Evolutionary conservation across 495 filamentous ascomycete species (phyloP).

Genomic region (Geoglossum glabrum): DNA sequence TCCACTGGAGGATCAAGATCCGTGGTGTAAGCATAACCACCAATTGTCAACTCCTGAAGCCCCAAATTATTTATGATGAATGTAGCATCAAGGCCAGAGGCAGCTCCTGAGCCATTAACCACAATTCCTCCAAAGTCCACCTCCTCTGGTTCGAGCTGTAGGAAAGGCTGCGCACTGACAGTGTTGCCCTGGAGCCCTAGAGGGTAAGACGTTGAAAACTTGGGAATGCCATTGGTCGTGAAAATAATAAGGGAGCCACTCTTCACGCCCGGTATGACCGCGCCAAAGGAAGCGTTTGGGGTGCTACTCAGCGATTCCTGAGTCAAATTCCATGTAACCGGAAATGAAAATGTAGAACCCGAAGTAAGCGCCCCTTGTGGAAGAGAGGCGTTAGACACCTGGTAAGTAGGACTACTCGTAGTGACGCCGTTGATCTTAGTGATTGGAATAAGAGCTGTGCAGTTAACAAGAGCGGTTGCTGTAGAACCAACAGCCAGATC

Average conservation of each 20-base stretch:
- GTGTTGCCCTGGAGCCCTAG: slow-evolving; percentile 17
- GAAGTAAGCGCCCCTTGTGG: slow-evolving; percentile 14
- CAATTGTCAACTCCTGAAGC: slow-evolving; percentile 17
- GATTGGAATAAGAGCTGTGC: slow-evolving; percentile 18
- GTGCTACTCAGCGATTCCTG: slow-evolving; percentile 16
- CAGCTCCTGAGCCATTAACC: slow-evolving; percentile 3
- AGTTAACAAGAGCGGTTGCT: slow-evolving; percentile 16
- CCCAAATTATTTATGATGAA: slow-evolving; percentile 22
- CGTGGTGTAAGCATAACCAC: slow-evolving; percentile 16
- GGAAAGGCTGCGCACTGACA: slow-evolving; percentile 13
- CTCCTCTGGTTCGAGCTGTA: slow-evolving; percentile 15
- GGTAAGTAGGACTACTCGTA: slow-evolving; percentile 13
- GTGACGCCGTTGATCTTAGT: slow-evolving; percentile 15
- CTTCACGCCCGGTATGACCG: slow-evolving; percentile 15
- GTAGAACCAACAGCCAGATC: slow-evolving; percentile 16
- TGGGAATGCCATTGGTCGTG: slow-evolving; percentile 17
- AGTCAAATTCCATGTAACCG: slow-evolving; percentile 21
- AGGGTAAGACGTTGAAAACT: slow-evolving; percentile 16
- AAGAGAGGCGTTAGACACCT: slow-evolving; percentile 15
- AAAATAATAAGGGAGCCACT: slow-evolving; percentile 13
- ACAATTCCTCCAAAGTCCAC: slow-evolving; percentile 22
- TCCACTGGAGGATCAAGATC: slow-evolving; percentile 4
- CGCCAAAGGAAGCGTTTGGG: slow-evolving; percentile 12
- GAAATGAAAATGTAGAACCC: slow-evolving; percentile 19
- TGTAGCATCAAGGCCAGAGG: slow-evolving; percentile 2